Base-by-base conservation (phyloP, 345 rosid species). In the Diplotaxis tenuifolia region DNA sequence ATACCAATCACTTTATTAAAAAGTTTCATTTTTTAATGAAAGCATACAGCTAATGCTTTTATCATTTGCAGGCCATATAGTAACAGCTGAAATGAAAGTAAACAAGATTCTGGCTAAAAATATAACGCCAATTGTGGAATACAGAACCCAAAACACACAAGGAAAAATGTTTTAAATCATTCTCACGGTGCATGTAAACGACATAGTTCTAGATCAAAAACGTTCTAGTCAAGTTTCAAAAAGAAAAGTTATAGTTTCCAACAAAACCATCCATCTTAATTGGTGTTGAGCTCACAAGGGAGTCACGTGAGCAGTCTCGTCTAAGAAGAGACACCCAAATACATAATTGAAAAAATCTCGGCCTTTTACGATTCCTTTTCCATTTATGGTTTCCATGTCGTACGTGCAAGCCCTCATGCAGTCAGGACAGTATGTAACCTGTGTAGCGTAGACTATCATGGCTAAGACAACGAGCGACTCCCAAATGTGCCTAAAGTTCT, bases 351-450 rank as follows among this genome's bases (percentile, higher is more conserved):
- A 92, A 83, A 95, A 95, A 29, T 88, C 88, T 5, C 22, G n/a
- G n/a, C 86, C 91, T 83, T 80, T 87, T 57, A 85, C 18, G 7
- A 29, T 73, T 53, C 83, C 83, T 36, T 71, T 70, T 71, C 90
- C 86, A 59, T 62, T 34, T 32, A 91, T 25, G n/a, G 84, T 75
- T 69, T 78, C 68, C 15, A 79, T 80, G 74, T 89, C 91, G 59
- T 90, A 92, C 66, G 83, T 87, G 88, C 97, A 92, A n/a, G 94
- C 96, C 79, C 96, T 85, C 74, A 83, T 82, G 73, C 96, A 92
- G 79, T 91, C 99, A 12, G 97, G 99, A 75, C 97, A 95, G 79
- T 87, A 95, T 2, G 97, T 92, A 21, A 90, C 92, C 99, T 92
- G 52, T 77, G 79, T 70, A 21, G 10, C 58, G 54, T 31, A 54